Conservation (phyloP, 108 stramenopile species). For the Skeletonema menzelii region DNA sequence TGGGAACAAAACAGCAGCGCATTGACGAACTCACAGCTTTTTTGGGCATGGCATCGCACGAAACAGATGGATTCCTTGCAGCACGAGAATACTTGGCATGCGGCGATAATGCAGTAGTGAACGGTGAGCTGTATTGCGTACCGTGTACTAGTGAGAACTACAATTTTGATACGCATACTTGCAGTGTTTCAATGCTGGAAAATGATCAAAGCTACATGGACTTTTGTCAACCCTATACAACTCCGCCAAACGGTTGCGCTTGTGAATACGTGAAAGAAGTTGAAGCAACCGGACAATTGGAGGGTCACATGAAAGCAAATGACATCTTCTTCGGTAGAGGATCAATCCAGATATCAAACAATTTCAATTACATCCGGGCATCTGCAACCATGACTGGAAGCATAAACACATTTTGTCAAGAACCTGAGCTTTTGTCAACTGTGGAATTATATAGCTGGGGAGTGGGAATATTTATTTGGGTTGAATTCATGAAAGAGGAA, state of each 20-base stretch:
- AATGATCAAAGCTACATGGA: slow-evolving; percentile 32
- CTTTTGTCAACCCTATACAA: slow-evolving; percentile 30
- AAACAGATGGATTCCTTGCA: slow-evolving; percentile 22
- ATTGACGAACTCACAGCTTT: slow-evolving; percentile 28
- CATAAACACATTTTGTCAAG: slow-evolving; percentile 20
- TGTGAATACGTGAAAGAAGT: slow-evolving; percentile 38
- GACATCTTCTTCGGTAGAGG: slow-evolving; percentile 32
- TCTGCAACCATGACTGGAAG: slow-evolving; percentile 33
- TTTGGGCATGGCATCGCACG: slow-evolving; percentile 34
- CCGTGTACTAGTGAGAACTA: slow-evolving; percentile 19
- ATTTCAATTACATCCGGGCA: slow-evolving; percentile 37
- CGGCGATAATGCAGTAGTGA: slow-evolving; percentile 17
- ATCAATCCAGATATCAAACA: slow-evolving; percentile 27
- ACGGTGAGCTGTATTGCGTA: slow-evolving; percentile 19
- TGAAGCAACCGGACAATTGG: slow-evolving; percentile 24
- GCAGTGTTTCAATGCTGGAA: slow-evolving; percentile 22
- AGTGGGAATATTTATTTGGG: slow-evolving; percentile 31
- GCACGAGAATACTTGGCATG: slow-evolving; percentile 31
- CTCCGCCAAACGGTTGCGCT: slow-evolving; percentile 25
- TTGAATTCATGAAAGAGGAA: slow-evolving; percentile 28
- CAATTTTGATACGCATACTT: slow-evolving; percentile 25
- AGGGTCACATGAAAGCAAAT: slow-evolving; percentile 29
- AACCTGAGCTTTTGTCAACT: slow-evolving; percentile 23
- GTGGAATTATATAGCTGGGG: slow-evolving; percentile 23
- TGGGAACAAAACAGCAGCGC: slow-evolving; percentile 21